Evolutionary conservation across 1,284 basidiomycete species (phyloP).

Genomic region (Cystobasidium slooffiae): DNA sequence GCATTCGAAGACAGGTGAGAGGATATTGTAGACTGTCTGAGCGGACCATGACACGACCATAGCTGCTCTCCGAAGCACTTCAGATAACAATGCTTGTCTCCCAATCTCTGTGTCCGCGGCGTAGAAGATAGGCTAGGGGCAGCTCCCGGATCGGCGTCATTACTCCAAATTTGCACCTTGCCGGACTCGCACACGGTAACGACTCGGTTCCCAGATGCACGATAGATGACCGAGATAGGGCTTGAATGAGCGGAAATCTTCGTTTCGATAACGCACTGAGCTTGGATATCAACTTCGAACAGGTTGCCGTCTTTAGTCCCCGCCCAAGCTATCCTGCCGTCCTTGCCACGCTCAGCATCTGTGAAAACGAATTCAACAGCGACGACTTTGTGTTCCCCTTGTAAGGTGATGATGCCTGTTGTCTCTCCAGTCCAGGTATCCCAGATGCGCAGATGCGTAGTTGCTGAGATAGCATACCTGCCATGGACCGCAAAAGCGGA

Average conservation of each 20-base stretch:
- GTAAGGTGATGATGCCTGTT: constrained; percentile 46
- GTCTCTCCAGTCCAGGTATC: constrained; percentile 62
- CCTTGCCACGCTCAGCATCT: constrained; percentile 56
- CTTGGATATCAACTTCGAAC: constrained; percentile 74
- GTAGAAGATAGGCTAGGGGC: constrained; percentile 57
- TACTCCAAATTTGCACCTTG: constrained; percentile 71
- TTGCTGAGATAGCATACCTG: constrained; percentile 47
- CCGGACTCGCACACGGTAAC: constrained; percentile 80
- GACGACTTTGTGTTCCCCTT: constrained; percentile 66
- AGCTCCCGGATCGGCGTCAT: constrained; percentile 34
- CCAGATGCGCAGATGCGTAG: constrained; percentile 49
- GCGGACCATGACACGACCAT: constrained; percentile 68
- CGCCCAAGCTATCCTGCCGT: constrained; percentile 66
- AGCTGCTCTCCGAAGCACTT: constrained; percentile 72
- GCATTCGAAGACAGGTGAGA: constrained; percentile 55
- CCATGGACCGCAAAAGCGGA: constrained; percentile 48
- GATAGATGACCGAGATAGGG: constrained; percentile 72
- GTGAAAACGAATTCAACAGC: constrained; percentile 74
- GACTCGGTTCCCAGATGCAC: constrained; percentile 67
- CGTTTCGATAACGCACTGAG: constrained; percentile 64
- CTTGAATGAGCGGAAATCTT: constrained; percentile 69
- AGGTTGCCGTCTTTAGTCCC: constrained; percentile 87
- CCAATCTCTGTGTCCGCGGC: constrained; percentile 70
- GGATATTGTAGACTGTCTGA: constrained; percentile 58
- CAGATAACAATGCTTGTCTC: constrained; percentile 79